Evolutionary conservation across 768 basidiomycete genomes (phyloP).

Genomic region (Cystoderma amianthinum): DNA sequence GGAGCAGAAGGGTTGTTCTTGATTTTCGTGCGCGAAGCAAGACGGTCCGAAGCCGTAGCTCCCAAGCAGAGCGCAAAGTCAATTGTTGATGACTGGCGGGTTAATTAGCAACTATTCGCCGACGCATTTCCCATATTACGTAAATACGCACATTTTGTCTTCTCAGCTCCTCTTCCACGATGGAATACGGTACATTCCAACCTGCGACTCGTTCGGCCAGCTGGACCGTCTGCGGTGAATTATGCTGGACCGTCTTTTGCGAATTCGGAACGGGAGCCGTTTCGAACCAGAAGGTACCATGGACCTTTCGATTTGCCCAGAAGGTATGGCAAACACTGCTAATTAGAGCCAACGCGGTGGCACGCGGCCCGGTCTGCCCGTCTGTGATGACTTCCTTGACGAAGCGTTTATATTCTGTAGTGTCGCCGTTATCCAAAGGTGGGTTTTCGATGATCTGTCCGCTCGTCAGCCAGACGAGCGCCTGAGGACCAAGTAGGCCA

Average conservation of each 20-base stretch:
- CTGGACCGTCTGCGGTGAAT: slow-evolving; percentile 72
- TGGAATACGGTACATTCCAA: slow-evolving; percentile 82
- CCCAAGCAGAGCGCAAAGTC: slow-evolving; percentile 94
- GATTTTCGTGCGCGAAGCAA: slow-evolving; percentile 75
- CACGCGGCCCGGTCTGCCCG: slow-evolving; percentile 87
- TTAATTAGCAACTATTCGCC: too few species aligned
- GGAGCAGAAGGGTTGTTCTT: slow-evolving; percentile 41
- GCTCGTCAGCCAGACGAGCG: slow-evolving; percentile 90
- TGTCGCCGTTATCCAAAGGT: slow-evolving; percentile 93
- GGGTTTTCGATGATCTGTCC: slow-evolving; percentile 82
- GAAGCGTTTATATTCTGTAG: slow-evolving; percentile 90
- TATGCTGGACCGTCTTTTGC: slow-evolving; percentile 63
- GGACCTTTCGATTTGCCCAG: slow-evolving; percentile 76
- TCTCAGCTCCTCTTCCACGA: slow-evolving; percentile 91
- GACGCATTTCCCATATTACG: slow-evolving; percentile 12
- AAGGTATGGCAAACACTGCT: slow-evolving; percentile 72
- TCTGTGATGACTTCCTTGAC: slow-evolving; percentile 96
- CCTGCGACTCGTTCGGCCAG: slow-evolving; percentile 81
- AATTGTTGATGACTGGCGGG: slow-evolving; percentile 97
- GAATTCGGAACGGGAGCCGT: slow-evolving; percentile 34
- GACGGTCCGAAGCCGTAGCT: slow-evolving; percentile 75
- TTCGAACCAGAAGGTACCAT: slow-evolving; percentile 74
- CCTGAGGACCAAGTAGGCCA: slow-evolving; percentile 82
- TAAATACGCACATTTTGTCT: slow-evolving; percentile 82
- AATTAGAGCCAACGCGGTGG: slow-evolving; percentile 83